A percentile compares a stretch with the other conserved stretches of the same genome.
Evolutionary conservation across 768 basidiomycete species (phyloP).

Genomic region (Boletus pseudo-olivaceus): DNA sequence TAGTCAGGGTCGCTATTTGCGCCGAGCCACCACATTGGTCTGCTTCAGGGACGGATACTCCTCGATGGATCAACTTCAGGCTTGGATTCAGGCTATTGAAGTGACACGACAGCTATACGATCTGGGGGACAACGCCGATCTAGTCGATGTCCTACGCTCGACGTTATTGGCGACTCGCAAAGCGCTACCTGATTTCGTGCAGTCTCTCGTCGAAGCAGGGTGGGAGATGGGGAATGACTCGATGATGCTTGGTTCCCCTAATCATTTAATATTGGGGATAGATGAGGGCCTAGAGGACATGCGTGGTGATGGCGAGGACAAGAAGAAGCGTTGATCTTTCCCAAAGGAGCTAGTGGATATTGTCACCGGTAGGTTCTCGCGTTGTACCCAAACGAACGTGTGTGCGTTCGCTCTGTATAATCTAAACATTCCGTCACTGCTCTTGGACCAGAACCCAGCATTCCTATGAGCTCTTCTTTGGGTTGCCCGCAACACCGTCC

Average conservation of each 20-base stretch:
- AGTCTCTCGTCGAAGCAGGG: conserved; percentile 24
- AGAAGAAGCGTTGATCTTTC: conserved; percentile 17
- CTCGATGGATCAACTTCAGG: conserved; percentile 49
- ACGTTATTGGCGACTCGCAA: conserved; percentile 11
- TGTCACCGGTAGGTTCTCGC: neutral
- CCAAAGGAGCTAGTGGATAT: neutral
- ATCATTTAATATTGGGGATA: conserved; percentile 19
- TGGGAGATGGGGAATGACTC: conserved; percentile 38
- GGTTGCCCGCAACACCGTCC: neutral
- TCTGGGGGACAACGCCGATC: neutral
- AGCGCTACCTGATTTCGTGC: conserved; percentile 18
- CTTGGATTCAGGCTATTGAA: conserved; percentile 41
- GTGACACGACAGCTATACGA: conserved; percentile 7
- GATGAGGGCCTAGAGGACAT: neutral
- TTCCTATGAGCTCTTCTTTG: neutral
- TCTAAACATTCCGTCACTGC: no score
- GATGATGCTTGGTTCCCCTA: conserved; percentile 30
- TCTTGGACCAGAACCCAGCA: neutral
- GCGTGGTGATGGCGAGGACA: conserved; percentile 7
- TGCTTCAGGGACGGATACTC: conserved; percentile 50
- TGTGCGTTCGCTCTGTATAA: neutral
- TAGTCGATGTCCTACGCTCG: conserved; percentile 7
- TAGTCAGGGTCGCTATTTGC: neutral
- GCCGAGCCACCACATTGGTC: conserved; percentile 33
- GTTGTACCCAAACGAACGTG: neutral